These are phyloP conservation scores for Penicillium sp. DNA, from an alignment of 2,329 filamentous ascomycete species.

Conservation along the genomic window DNA sequence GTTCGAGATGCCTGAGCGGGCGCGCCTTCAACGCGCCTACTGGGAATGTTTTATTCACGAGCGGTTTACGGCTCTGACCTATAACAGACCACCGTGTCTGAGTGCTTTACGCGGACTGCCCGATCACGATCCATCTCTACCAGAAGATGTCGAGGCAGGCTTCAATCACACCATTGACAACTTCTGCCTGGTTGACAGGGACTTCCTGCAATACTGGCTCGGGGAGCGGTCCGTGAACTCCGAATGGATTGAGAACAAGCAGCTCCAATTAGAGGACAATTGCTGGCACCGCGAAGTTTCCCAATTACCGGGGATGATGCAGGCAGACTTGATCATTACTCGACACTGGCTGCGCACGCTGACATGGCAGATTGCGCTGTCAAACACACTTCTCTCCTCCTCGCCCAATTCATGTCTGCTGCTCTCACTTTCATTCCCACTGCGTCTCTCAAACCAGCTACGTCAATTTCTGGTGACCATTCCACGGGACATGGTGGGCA, in stretches of 20 bases:
- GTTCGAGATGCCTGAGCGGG: conserved; percentile 41
- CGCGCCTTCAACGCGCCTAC: conserved; percentile 53
- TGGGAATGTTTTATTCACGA: conserved; percentile 62
- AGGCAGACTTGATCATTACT: conserved; percentile 54
- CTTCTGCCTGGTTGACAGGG: conserved; percentile 48
- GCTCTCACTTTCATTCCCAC: conserved; percentile 49
- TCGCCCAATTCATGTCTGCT: conserved; percentile 30
- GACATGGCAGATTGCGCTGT: conserved; percentile 54
- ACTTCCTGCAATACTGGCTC: conserved; percentile 51
- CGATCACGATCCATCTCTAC: conserved; percentile 44
- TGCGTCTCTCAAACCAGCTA: conserved; percentile 48
- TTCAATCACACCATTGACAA: conserved; percentile 50
- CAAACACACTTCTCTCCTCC: conserved; percentile 47
- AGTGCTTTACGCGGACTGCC: conserved; percentile 43
- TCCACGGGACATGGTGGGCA: conserved; percentile 52
- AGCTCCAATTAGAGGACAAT: conserved; percentile 46
- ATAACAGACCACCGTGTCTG: conserved; percentile 50
- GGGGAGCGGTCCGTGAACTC: conserved; percentile 43
- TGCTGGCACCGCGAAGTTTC: conserved; percentile 42
- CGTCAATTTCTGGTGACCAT: conserved; percentile 47
- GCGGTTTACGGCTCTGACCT: conserved; percentile 56
- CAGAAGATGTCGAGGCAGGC: conserved; percentile 43
- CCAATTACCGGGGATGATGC: conserved; percentile 46
- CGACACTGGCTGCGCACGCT: conserved; percentile 54
- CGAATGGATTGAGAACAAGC: conserved; percentile 51